Conservation (phyloP, 2,329 filamentous ascomycete species). For the Ceratocystiopsis sp. region DNA sequence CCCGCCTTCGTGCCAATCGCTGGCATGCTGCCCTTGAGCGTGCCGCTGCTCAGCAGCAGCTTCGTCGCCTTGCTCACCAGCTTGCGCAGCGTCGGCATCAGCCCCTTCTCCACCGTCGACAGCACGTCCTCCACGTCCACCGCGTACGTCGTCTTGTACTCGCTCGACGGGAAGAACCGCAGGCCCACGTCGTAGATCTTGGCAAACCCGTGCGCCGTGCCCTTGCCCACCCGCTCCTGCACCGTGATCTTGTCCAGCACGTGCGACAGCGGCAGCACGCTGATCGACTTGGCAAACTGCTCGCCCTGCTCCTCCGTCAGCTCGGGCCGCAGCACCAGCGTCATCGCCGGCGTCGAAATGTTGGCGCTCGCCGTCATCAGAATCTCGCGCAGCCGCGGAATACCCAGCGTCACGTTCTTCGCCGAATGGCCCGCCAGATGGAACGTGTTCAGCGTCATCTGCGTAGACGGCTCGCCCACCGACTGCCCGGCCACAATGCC, state of each 20-base stretch:
- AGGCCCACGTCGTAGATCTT: slow-evolving; percentile 75
- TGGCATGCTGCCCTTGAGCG: slow-evolving; percentile 45
- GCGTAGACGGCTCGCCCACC: slow-evolving; percentile 89
- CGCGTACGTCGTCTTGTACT: slow-evolving; percentile 75
- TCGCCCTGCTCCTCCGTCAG: slow-evolving; percentile 51
- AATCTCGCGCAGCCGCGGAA: slow-evolving; percentile 90
- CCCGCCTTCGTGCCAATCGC: slow-evolving; percentile 45
- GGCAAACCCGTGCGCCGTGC: slow-evolving; percentile 49
- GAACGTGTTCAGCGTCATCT: slow-evolving; percentile 99
- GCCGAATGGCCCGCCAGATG: slow-evolving; percentile 96
- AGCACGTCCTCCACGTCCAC: slow-evolving; percentile 66
- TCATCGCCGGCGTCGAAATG: slow-evolving; percentile 87
- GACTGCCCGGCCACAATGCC: slow-evolving; percentile 95
- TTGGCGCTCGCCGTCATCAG: slow-evolving; percentile 88
- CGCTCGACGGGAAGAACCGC: slow-evolving; percentile 65
- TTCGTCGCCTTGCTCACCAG: slow-evolving; percentile 65
- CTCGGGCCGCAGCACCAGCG: slow-evolving; percentile 58
- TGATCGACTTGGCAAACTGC: slow-evolving; percentile 82
- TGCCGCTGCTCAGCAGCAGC: slow-evolving; percentile 35
- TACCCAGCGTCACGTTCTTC: slow-evolving; percentile 98
- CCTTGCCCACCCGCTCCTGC: slow-evolving; percentile 61
- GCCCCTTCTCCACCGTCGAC: slow-evolving; percentile 60
- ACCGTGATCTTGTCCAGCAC: slow-evolving; percentile 70
- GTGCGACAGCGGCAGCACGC: slow-evolving; percentile 65
- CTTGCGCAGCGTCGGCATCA: slow-evolving; percentile 55